phyloP scores from a whole-genome alignment of 225 moss, liverwort and hornwort species.

The Anthoceros angustus region DNA sequence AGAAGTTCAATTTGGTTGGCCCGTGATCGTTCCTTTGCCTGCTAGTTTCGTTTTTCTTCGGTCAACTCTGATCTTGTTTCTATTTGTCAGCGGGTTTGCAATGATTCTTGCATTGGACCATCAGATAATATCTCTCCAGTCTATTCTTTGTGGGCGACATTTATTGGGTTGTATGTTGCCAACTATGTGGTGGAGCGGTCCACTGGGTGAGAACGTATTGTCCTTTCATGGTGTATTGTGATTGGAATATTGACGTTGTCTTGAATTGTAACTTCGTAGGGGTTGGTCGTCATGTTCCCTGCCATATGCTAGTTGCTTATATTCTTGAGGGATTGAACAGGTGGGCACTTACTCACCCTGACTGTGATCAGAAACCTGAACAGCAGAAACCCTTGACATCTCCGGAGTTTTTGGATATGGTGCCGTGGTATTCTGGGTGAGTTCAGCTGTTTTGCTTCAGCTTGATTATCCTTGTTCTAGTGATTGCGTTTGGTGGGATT shows the following conservation, averaged over 20 bases:
- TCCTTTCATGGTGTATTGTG: neutral
- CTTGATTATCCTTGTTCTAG: too few relatives aligned
- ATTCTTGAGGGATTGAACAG: slow-evolving; percentile 23
- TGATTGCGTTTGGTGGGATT: too few relatives aligned
- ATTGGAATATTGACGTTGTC: neutral
- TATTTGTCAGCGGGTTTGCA: slow-evolving; percentile 63
- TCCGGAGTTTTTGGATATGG: slow-evolving; percentile 98
- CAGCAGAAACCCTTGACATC: slow-evolving; percentile 58
- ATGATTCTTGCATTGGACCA: slow-evolving; percentile 68
- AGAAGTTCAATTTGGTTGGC: too few relatives aligned
- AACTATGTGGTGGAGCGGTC: slow-evolving; percentile 99
- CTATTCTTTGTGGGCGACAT: slow-evolving; percentile 96
- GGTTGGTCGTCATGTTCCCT: too few relatives aligned
- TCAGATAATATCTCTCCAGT: slow-evolving; percentile 92
- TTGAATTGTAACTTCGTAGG: neutral
- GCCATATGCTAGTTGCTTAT: neutral
- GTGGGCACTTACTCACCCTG: slow-evolving; percentile 97
- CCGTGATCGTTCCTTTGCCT: neutral
- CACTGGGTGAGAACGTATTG: slow-evolving; percentile 44
- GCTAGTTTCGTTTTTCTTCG: neutral
- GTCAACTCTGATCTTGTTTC: neutral
- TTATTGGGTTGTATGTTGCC: slow-evolving; percentile 90
- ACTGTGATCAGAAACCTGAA: slow-evolving; percentile 42
- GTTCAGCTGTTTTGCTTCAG: slow-evolving; percentile 12
- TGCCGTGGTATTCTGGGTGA: slow-evolving; percentile 99